Conservation (phyloP, 164 flowering plant species). For the Akebia trifoliata region DNA sequence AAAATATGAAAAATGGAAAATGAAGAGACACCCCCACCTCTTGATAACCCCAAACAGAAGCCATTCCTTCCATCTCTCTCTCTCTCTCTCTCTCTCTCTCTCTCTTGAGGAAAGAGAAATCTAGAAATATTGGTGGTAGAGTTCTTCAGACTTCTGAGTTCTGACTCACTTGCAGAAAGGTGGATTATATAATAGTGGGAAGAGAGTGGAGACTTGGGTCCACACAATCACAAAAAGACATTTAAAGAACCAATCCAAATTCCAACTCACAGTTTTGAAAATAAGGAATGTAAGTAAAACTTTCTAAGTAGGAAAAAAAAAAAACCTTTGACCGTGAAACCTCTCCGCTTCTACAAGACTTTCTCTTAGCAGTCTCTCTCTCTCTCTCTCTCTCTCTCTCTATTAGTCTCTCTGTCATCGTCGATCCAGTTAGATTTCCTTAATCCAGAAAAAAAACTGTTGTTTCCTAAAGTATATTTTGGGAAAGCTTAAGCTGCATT, state of each 20-base stretch:
- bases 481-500: not conserved
- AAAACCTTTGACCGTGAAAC: not conserved
- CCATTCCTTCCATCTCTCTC: conserved; percentile 19
- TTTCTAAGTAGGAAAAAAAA: not conserved
- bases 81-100: conserved; percentile 4
- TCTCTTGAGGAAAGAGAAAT: not conserved
- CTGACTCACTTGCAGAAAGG: not conserved
- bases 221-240: not conserved
- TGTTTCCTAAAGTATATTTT: not conserved
- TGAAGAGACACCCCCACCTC: conserved; percentile 13
- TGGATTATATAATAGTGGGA: not conserved
- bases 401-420: not conserved
- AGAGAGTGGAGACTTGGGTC: not conserved
- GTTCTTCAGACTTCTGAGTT: too few relatives aligned
- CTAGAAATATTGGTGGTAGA: not conserved
- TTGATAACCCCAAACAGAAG: conserved; percentile 18
- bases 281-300: conserved; percentile 1
- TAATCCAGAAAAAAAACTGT: conserved; percentile 4
- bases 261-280: too few relatives aligned
- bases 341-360: conserved; percentile 7
- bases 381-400: not conserved
- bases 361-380: not conserved
- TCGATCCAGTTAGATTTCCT: conserved; percentile 12
- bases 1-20: not conserved
- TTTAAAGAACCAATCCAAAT: conserved; percentile 1